Conservation (phyloP, 768 basidiomycete species). For the Mycena latifolia region DNA sequence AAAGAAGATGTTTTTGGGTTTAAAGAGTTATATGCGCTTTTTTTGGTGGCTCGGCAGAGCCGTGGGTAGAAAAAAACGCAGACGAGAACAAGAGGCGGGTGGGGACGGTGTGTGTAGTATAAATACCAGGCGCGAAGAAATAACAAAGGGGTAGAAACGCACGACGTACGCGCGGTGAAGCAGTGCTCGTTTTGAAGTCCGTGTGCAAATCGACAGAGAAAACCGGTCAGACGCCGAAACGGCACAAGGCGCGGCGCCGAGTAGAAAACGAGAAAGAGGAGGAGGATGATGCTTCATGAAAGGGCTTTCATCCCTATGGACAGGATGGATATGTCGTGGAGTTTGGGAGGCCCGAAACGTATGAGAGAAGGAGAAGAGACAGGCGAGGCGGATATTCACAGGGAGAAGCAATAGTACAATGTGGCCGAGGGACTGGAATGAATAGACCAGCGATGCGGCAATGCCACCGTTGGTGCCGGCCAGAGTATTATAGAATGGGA, state of each 20-base stretch:
- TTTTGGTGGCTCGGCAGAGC: slow-evolving; percentile 47
- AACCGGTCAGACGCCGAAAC: slow-evolving; percentile 40
- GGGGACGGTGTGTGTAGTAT: slow-evolving; percentile 47
- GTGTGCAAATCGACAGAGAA: slow-evolving; percentile 35
- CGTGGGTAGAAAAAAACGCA: slow-evolving; percentile 47
- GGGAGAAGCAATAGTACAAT: slow-evolving; percentile 46
- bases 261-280: slow-evolving; percentile 32
- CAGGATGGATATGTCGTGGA: slow-evolving; percentile 77
- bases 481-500: slow-evolving; percentile 42
- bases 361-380: slow-evolving; percentile 45
- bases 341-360: slow-evolving; percentile 48
- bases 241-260: slow-evolving; percentile 35
- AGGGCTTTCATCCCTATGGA: slow-evolving; percentile 58
- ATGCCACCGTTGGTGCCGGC: slow-evolving; percentile 42
- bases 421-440: slow-evolving; percentile 36
- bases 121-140: slow-evolving; percentile 48
- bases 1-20: slow-evolving; percentile 63
- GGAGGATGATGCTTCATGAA: slow-evolving; percentile 46
- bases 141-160: slow-evolving; percentile 30
- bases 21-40: slow-evolving; percentile 39
- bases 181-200: slow-evolving; percentile 39
- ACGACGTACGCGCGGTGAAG: slow-evolving; percentile 34
- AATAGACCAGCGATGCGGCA: slow-evolving; percentile 9
- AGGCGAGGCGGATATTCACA: slow-evolving; percentile 50
- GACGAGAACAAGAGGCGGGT: slow-evolving; percentile 46